Evolutionary conservation across 2,329 filamentous ascomycete genomes (phyloP), one percentile per base, ranked within the genome.

Genomic region (Rasamsonia emersonii): DNA sequence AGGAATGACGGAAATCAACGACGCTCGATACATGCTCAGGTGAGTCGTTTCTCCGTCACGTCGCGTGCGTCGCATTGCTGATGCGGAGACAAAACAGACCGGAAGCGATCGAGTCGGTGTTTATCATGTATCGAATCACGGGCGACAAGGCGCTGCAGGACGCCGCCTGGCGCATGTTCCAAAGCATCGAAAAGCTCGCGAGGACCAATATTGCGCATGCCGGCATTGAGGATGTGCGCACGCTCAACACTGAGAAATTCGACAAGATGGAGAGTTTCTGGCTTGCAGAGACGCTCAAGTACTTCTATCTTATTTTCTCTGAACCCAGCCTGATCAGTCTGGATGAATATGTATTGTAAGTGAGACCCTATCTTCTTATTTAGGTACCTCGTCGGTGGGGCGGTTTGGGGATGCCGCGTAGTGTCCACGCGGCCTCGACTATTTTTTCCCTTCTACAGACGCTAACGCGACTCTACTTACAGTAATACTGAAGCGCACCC

Each of bases 41-140:
- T 41, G 9, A n/a, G 39, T 37, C 13, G 4, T 11, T 2, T 24
- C n/a, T 28, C 18, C 9, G 19, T 16, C 9, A 11, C 6, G 18
- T 20, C n/a, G 18, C 9, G 19, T 23, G 17, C 15, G 13, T 5
- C 2, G 18, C 20, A 5, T n/a, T 18, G 6, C 7, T 9, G 4
- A 7, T 23, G 20, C 13, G 9, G 11, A 8, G 13, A 8, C 7
- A 7, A 13, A 26, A 16, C 39, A 62, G 53, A 39, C 63, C 73
- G 0, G 73, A 77, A 49, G 72, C 73, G 2, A 73, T 77, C 26
- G 73, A 77, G 47, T 71, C 67, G n/a, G 65, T 77, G 3, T 77
- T 77, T 49, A 60, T 76, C 41, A 56, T 77, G 50, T 75, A 76
- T 43, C 66, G 73, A 13, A 69, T 74, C 26, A 76, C 73, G 1